A percentile compares a stretch with the other conserved stretches of the same genome.
Conservation (phyloP, 2,329 filamentous ascomycete genomes). For the Aschersonia sp. region DNA sequence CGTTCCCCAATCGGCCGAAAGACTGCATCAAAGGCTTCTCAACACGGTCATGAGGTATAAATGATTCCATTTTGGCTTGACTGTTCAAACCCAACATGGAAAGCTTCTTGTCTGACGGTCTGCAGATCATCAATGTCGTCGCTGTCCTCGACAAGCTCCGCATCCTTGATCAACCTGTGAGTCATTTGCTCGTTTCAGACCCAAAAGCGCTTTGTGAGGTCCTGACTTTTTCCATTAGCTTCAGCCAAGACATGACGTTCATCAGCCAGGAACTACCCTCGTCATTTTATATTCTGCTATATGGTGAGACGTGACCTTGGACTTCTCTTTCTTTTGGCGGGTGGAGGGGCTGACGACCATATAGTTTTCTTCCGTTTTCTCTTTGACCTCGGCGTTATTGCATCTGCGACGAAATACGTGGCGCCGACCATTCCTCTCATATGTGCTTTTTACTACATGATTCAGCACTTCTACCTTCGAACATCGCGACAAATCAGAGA, state of each 20-base stretch:
- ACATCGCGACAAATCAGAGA: conserved; percentile 16
- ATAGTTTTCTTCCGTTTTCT: background rate
- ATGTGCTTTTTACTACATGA: conserved; percentile 10
- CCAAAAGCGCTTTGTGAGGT: background rate
- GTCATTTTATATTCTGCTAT: conserved; percentile 1
- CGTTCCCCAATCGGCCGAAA: background rate
- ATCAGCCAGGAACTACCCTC: conserved; percentile 3
- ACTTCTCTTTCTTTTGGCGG: background rate
- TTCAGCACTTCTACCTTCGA: conserved; percentile 13
- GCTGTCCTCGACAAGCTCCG: background rate
- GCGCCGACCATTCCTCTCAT: conserved; percentile 32
- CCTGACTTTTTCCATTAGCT: background rate
- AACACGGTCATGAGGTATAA: background rate
- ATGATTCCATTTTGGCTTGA: background rate
- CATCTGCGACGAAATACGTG: conserved; percentile 22
- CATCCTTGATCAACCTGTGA: conserved; percentile 1
- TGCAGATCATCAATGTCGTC: background rate
- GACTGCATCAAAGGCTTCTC: background rate
- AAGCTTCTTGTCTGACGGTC: background rate
- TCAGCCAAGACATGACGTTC: conserved; percentile 7
- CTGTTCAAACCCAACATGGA: background rate
- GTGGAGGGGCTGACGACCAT: background rate
- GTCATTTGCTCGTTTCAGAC: background rate
- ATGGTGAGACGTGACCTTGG: background rate
- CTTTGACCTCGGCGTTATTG: conserved; percentile 19